Percentiles rank a stretch among this genome's conserved stretches.
These are phyloP conservation scores for Guyanaporus albipodus DNA, from an alignment of 768 basidiomycete species.

Conservation along the genomic window DNA sequence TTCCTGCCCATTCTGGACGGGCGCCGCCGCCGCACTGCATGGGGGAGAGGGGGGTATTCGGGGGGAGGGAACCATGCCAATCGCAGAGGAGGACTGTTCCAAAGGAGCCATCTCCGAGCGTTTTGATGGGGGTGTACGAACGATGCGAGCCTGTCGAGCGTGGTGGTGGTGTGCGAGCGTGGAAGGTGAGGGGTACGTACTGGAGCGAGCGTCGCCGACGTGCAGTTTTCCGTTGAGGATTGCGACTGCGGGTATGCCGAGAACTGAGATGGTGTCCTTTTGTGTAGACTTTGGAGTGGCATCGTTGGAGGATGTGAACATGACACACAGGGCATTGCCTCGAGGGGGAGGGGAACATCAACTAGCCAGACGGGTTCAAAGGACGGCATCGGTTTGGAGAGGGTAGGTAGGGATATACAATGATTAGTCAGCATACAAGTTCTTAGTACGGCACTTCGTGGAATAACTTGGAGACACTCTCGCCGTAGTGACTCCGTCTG, in stretches of 20 bases:
- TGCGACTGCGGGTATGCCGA: constrained; percentile 73
- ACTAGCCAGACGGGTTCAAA: constrained; percentile 10
- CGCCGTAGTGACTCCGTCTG: constrained; percentile 94
- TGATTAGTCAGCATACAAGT: too few species aligned
- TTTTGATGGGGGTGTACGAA: constrained; percentile 92
- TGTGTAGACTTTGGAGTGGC: constrained; percentile 24
- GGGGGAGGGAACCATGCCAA: constrained; percentile 95
- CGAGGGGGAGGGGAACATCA: constrained; percentile 7
- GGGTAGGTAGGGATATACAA: too few species aligned
- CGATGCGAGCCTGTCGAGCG: constrained; percentile 65
- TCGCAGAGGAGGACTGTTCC: constrained; percentile 99
- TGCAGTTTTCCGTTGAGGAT: constrained; percentile 65
- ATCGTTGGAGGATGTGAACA: constrained; percentile 33
- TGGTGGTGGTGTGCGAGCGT: constrained; percentile 2
- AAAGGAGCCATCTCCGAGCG: constrained; percentile 96
- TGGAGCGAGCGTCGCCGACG: constrained; percentile 68
- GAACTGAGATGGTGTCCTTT: constrained; percentile 63
- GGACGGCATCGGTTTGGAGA: neutral
- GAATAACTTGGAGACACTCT: constrained; percentile 86
- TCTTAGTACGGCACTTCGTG: constrained; percentile 82
- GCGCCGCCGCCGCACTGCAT: constrained; percentile 96
- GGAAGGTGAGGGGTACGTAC: constrained; percentile 42
- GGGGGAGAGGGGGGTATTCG: constrained; percentile 84
- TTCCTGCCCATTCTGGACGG: constrained; percentile 90
- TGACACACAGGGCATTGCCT: constrained; percentile 35